These are phyloP conservation scores for Geum urbanum DNA, from an alignment of 306 rosid genomes.

Conservation along the genomic window DNA sequence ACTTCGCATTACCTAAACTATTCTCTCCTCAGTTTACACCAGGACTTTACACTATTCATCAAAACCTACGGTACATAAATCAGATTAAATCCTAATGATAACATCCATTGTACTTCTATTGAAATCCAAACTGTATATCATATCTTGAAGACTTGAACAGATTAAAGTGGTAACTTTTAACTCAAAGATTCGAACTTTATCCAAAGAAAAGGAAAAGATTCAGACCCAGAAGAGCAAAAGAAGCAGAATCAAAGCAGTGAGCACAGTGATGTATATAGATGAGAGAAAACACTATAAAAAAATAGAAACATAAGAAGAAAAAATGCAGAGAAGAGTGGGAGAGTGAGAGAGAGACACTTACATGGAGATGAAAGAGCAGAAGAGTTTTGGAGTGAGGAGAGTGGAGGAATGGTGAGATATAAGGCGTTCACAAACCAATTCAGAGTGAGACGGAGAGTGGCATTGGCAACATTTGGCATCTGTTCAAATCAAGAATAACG, in stretches of 20 bases:
- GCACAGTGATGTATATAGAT: neutral
- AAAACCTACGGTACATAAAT: neutral
- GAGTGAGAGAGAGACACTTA: slow-evolving; percentile 10
- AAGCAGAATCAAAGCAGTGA: slow-evolving; percentile 6
- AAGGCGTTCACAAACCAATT: too few species aligned
- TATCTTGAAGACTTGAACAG: neutral
- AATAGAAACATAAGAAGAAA: neutral
- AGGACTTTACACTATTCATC: neutral
- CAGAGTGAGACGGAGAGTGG: too few species aligned
- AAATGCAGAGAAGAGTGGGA: neutral
- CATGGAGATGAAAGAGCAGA: slow-evolving; percentile 13
- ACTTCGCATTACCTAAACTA: neutral
- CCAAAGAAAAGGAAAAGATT: neutral
- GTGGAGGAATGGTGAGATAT: neutral
- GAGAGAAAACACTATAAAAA: neutral
- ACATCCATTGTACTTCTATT: neutral
- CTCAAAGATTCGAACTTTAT: neutral
- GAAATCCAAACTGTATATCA: neutral
- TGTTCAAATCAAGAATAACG: too few species aligned
- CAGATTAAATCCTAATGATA: neutral
- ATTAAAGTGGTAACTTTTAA: too few species aligned
- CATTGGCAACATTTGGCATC: too few species aligned
- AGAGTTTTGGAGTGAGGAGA: slow-evolving; percentile 1
- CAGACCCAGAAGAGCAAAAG: neutral
- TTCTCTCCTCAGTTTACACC: neutral